Evolutionary conservation across 257 asterid species (phyloP).

Genomic region (Fraxinus quadrangulata): DNA sequence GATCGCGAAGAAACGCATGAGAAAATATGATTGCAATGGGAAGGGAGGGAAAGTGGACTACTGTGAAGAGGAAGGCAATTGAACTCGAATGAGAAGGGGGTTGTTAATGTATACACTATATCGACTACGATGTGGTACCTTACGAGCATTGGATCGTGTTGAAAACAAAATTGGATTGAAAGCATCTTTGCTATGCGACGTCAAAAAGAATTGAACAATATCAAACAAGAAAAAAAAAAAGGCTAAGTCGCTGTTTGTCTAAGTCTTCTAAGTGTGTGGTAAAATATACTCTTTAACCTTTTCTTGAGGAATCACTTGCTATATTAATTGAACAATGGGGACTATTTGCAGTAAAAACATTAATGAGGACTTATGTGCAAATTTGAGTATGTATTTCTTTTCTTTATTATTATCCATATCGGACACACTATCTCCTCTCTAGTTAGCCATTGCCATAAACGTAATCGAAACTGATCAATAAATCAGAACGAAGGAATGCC

Average conservation of each 20-base stretch:
- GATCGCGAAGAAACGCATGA: neutral
- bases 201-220: too few relatives aligned
- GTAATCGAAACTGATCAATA: conserved; percentile 65
- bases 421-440: neutral
- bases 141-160: neutral
- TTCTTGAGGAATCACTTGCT: neutral
- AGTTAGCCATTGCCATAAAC: conserved; percentile 17
- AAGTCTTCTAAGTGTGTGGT: neutral
- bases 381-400: neutral
- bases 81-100: neutral
- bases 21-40: neutral
- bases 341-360: neutral
- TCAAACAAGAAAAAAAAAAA: too few relatives aligned
- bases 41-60: neutral
- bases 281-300: too few relatives aligned
- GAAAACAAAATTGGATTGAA: too few relatives aligned
- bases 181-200: neutral
- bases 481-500: conserved; percentile 54
- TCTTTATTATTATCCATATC: neutral
- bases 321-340: neutral
- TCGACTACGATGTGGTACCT: too few relatives aligned
- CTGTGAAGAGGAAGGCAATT: too few relatives aligned
- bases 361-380: neutral
- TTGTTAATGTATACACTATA: neutral
- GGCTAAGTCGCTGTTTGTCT: neutral